A percentile compares a stretch with the other conserved stretches of the same genome.
phyloP scores from a whole-genome alignment of 139 green algal genomes.

The Chlorella sp. region DNA sequence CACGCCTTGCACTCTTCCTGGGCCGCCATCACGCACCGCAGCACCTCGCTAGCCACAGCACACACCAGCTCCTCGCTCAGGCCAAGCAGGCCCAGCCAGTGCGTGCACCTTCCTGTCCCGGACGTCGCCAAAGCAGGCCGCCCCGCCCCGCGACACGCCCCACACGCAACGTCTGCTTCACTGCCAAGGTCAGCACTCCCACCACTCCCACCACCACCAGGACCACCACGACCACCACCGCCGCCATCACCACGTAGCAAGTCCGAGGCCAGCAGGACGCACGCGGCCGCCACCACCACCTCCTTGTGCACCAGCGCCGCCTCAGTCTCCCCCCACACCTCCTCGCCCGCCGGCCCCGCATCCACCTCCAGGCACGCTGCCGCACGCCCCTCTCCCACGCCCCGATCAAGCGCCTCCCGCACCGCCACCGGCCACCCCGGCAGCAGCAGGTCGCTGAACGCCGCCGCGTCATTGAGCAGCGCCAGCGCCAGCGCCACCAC shows the following conservation, averaged over 20 bases:
- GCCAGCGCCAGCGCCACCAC: background rate
- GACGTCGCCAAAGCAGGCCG: too few species aligned
- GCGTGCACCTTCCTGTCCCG: too few species aligned
- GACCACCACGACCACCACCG: too few species aligned
- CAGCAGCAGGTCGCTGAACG: conserved; percentile 4
- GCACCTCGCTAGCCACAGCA: too few species aligned
- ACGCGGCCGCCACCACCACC: conserved; percentile 3
- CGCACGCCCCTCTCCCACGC: background rate
- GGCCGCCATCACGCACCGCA: too few species aligned
- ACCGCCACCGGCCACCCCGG: background rate
- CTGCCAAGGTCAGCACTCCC: too few species aligned
- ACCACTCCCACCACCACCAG: too few species aligned
- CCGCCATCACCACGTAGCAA: background rate
- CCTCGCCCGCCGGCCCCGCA: too few species aligned
- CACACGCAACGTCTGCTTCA: background rate
- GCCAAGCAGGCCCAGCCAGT: too few species aligned
- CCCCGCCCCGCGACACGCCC: background rate
- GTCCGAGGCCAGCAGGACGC: conserved; percentile 2
- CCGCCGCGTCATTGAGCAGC: background rate
- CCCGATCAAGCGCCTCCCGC: background rate
- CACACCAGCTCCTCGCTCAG: too few species aligned
- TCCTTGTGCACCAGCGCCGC: background rate
- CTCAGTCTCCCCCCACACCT: background rate
- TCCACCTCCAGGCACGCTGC: background rate
- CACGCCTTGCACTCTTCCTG: too few species aligned